Evolutionary conservation across 225 moss, liverwort and hornwort genomes (phyloP).

Genomic region (Rhytidiadelphus loreus): DNA sequence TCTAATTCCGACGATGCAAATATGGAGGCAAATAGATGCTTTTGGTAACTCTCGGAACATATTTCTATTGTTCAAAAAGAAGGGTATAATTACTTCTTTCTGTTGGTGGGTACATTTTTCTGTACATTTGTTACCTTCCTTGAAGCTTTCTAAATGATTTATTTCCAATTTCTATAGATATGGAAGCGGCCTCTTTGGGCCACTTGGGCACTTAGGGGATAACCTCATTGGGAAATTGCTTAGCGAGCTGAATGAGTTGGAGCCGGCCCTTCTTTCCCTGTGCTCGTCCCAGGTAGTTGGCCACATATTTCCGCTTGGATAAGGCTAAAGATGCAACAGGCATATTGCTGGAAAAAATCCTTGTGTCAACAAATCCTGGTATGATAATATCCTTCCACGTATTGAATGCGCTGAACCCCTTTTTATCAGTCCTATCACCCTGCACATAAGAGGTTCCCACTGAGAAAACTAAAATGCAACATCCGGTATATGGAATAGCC

Average conservation of each 20-base stretch:
- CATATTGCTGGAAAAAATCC: not conserved
- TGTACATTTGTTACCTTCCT: not conserved
- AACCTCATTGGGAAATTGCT: constrained; percentile 47
- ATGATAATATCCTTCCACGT: constrained; percentile 76
- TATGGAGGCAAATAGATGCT: not conserved
- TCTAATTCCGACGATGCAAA: not conserved
- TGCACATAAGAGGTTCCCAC: constrained; percentile 1
- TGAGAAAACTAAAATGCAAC: not conserved
- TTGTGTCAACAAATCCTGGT: constrained; percentile 47
- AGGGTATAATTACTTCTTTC: not conserved
- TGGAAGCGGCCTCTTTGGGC: not conserved
- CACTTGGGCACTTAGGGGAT: not conserved
- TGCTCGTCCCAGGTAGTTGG: constrained; percentile 62
- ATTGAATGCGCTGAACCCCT: constrained; percentile 49
- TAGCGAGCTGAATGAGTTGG: constrained; percentile 51
- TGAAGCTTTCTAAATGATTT: not conserved
- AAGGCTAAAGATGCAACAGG: constrained; percentile 19
- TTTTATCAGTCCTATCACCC: constrained; percentile 68
- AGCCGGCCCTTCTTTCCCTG: constrained; percentile 59
- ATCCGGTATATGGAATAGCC: not conserved
- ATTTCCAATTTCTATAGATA: not conserved
- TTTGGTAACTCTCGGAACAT: not conserved
- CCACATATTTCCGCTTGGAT: constrained; percentile 32
- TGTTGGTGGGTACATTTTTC: not conserved
- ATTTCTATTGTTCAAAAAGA: not conserved